Base-by-base conservation (phyloP, 2,329 filamentous ascomycete species). In the Ophiostoma sp. region DNA sequence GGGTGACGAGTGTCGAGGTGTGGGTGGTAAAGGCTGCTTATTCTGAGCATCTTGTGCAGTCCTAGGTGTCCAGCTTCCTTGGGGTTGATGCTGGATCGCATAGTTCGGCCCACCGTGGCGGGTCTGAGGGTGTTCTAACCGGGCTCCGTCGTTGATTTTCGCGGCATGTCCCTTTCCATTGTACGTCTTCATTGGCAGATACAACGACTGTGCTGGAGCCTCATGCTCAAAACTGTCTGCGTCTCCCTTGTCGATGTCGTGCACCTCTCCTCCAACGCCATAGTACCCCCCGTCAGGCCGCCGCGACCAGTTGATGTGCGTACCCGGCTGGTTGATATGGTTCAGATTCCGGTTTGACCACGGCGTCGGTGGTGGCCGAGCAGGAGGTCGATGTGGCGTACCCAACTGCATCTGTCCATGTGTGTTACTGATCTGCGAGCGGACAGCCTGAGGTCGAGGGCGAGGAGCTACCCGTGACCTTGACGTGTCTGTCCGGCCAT, bases 1-100 rank as follows among this genome's bases (percentile, higher is more conserved):
- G 2, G 68, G 58, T 0, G 69, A 65, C 3, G 69, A 65, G 38
- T 66, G 27, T 18, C 69, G 47, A 3, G 69, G 68, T 1, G 69
- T 71, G 0, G 62, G 66, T 1, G 66, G 63, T 11, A 64, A 8
- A 16, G 42, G 63, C 9, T 7, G 42, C 3, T 14, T 42, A 38
- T 44, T 36, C 40, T 4, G 64, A 18, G 16, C 27, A 36, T 41
- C 18, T 5, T 60, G 60, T 18, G 16, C 60, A 63, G 3, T n/a
- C 11, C 16, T 41, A 8, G 60, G 60, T 41, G 58, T 42, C 58
- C 58, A 62, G 5, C 14, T 62, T 2, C 14, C 38, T 8, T 60
- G 55, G 11, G 55, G 55, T 2, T 2, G 55, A 6, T 60, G 11
- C 55, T 60, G 55, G 27, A 40, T 60, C 5, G 36, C 27, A 4